Evolutionary conservation across 164 flowering plant species (phyloP).

Genomic region (Magnolia changhungtana): DNA sequence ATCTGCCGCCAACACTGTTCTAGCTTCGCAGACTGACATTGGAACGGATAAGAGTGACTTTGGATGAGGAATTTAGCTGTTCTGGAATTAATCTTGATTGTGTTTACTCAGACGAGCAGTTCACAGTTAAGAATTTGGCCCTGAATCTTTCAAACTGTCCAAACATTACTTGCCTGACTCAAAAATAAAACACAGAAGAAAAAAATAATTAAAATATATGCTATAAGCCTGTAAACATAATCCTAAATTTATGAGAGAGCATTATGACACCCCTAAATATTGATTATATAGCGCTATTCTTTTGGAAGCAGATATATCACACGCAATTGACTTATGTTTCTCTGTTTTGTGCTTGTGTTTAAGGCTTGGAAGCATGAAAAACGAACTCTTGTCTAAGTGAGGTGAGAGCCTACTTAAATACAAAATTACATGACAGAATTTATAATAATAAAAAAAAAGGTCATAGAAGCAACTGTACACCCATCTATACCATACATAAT

Average conservation of each 20-base stretch:
- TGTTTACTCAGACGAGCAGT: slow-evolving; percentile 8
- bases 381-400: too few relatives aligned
- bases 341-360: neutral
- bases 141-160: neutral
- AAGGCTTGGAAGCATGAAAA: neutral
- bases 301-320: too few relatives aligned
- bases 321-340: neutral
- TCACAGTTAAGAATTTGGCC: neutral
- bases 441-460: too few relatives aligned
- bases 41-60: neutral
- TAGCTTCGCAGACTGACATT: slow-evolving; percentile 5
- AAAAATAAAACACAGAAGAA: neutral
- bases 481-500: too few relatives aligned
- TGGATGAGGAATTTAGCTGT: neutral
- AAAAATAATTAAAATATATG: neutral
- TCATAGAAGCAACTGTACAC: too few relatives aligned
- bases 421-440: too few relatives aligned
- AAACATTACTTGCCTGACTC: neutral
- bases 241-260: neutral
- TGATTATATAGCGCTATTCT: too few relatives aligned
- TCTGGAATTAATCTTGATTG: neutral
- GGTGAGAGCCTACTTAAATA: too few relatives aligned
- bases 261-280: neutral
- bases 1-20: neutral
- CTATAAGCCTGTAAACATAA: neutral